phyloP scores from a whole-genome alignment of 2,329 filamentous ascomycete species.

The Phaeoacremonium minimum region DNA sequence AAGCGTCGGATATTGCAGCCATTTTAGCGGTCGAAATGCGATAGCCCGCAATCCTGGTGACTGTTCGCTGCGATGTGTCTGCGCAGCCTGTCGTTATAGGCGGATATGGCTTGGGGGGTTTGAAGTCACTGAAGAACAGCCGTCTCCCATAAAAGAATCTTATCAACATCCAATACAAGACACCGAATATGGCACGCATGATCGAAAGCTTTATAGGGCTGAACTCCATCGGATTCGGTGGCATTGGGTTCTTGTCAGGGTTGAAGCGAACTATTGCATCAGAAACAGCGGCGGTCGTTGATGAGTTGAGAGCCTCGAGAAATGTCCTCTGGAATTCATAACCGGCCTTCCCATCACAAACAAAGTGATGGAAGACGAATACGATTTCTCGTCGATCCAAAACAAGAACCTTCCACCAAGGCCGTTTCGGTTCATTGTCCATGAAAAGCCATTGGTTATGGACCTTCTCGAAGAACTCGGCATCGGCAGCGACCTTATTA shows the following conservation, averaged over 20 bases:
- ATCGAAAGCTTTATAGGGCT: background rate
- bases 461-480: background rate
- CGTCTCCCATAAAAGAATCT: background rate
- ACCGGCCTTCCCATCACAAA: background rate
- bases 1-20: background rate
- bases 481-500: background rate
- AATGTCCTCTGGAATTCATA: background rate
- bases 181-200: background rate
- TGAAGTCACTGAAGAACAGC: background rate
- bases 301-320: background rate
- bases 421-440: background rate
- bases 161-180: background rate
- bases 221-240: background rate
- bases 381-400: background rate
- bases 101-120: background rate
- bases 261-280: background rate
- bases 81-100: background rate
- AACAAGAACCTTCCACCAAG: background rate
- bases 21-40: background rate
- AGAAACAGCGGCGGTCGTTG: background rate
- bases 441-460: background rate
- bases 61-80: background rate
- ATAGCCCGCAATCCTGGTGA: background rate
- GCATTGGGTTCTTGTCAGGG: background rate
- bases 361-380: background rate